Percentiles rank a stretch among this genome's conserved stretches.
These are phyloP conservation scores for Solanum pimpinellifolium DNA, from an alignment of 257 asterid species.

Conservation along the genomic window DNA sequence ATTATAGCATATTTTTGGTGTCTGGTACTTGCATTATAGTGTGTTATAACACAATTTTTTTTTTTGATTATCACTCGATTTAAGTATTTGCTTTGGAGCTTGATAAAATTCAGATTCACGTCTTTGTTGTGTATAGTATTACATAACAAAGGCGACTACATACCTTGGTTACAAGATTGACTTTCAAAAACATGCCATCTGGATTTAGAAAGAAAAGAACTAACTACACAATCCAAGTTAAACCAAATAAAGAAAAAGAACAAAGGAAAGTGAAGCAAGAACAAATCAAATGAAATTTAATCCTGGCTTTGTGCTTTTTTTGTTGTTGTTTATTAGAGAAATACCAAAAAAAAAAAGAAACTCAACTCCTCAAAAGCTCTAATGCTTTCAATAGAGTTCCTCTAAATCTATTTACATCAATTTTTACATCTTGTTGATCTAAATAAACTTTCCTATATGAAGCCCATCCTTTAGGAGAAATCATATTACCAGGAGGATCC, in stretches of 20 bases:
- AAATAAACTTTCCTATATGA: conserved; percentile 6
- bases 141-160: too few species aligned
- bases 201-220: neutral
- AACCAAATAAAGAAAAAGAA: neutral
- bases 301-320: neutral
- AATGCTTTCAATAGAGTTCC: conserved; percentile 7
- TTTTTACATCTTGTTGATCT: conserved; percentile 17
- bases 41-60: neutral
- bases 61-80: too few species aligned
- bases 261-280: neutral
- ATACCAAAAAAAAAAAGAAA: too few species aligned
- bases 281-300: neutral
- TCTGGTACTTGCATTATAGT: neutral
- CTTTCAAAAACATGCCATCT: neutral
- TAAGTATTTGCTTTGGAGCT: too few species aligned
- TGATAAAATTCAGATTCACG: neutral
- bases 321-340: neutral
- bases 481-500: conserved; percentile 9
- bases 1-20: too few species aligned
- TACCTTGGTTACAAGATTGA: neutral
- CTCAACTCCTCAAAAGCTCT: neutral
- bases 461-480: conserved; percentile 6
- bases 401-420: conserved; percentile 24
- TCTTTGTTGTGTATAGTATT: neutral
- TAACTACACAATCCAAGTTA: neutral